Conservation (phyloP, 306 rosid species). For the Vigna radiata region DNA sequence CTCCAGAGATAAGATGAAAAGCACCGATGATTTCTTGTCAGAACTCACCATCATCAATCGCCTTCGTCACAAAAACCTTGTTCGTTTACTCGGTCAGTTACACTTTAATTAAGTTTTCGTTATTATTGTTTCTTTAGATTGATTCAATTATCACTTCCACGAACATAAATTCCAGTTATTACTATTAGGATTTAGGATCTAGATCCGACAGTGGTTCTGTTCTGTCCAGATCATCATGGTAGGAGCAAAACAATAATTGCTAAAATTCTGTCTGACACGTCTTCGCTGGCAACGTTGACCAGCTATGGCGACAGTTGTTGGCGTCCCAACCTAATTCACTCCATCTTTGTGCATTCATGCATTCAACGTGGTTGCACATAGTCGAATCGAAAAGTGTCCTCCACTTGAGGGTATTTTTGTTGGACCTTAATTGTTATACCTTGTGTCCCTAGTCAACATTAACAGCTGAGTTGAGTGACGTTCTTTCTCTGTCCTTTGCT, state of each 20-base stretch:
- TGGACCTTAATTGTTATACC: constrained; percentile 4
- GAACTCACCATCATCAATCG: constrained; percentile 84
- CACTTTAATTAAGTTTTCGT: neutral
- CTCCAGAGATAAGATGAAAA: constrained; percentile 66
- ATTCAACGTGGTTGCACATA: neutral
- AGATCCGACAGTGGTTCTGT: constrained; percentile 24
- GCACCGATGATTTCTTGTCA: constrained; percentile 75
- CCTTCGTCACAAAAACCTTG: constrained; percentile 81
- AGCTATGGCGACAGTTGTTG: neutral
- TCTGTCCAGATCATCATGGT: constrained; percentile 4
- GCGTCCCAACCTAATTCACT: no score
- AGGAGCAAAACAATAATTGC: constrained; percentile 23
- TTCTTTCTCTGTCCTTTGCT: constrained; percentile 9
- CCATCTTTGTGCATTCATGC: neutral
- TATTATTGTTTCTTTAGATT: neutral
- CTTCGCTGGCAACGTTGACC: constrained; percentile 40
- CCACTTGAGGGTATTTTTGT: neutral
- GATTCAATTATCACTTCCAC: neutral
- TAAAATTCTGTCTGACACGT: neutral
- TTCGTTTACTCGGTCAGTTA: constrained; percentile 60
- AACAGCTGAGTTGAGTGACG: neutral
- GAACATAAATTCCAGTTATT: constrained; percentile 1
- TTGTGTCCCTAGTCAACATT: constrained; percentile 23
- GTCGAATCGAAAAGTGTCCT: neutral
- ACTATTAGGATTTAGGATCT: neutral